These are phyloP conservation scores for Endocarpon pusillum DNA, from an alignment of 495 filamentous ascomycete genomes.

Conservation along the genomic window DNA sequence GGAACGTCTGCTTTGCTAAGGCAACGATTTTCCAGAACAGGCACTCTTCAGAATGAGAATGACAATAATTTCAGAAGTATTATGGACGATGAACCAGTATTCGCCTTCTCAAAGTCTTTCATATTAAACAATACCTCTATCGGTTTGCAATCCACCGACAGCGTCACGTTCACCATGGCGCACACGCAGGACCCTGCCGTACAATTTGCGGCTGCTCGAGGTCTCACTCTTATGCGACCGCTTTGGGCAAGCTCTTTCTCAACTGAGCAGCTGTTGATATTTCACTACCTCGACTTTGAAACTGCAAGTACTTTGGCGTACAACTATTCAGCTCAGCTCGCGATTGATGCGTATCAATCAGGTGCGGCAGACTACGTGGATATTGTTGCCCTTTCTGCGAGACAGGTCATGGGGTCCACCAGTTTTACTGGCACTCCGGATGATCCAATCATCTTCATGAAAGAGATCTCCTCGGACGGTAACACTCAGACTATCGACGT, in stretches of 20 bases:
- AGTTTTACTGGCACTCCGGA: constrained; percentile 78
- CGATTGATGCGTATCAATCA: constrained; percentile 50
- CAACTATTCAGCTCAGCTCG: constrained; percentile 68
- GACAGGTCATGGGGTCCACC: constrained; percentile 81
- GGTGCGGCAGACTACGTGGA: constrained; percentile 50
- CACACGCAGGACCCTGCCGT: constrained; percentile 70
- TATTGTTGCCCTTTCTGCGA: constrained; percentile 75
- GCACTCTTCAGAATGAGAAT: constrained; percentile 46
- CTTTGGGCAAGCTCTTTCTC: constrained; percentile 68
- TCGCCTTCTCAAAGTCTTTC: constrained; percentile 80
- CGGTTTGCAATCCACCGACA: constrained; percentile 22
- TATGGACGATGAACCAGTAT: constrained; percentile 74
- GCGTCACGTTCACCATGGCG: constrained; percentile 66
- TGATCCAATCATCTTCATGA: constrained; percentile 70
- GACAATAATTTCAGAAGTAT: constrained; percentile 51
- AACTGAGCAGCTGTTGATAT: constrained; percentile 45
- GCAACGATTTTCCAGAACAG: constrained; percentile 53
- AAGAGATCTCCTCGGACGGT: constrained; percentile 90
- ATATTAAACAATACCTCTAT: constrained; percentile 17
- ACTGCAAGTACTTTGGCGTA: constrained; percentile 42
- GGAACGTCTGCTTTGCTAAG: constrained; percentile 54
- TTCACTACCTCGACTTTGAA: constrained; percentile 59
- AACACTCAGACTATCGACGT: constrained; percentile 95
- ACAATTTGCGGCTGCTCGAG: constrained; percentile 70
- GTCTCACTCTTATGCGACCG: constrained; percentile 69